Percentiles rank a stretch among this genome's conserved stretches.
Evolutionary conservation across 2,329 filamentous ascomycete genomes (phyloP).

Genomic region (Purpureocillium lavendulum): DNA sequence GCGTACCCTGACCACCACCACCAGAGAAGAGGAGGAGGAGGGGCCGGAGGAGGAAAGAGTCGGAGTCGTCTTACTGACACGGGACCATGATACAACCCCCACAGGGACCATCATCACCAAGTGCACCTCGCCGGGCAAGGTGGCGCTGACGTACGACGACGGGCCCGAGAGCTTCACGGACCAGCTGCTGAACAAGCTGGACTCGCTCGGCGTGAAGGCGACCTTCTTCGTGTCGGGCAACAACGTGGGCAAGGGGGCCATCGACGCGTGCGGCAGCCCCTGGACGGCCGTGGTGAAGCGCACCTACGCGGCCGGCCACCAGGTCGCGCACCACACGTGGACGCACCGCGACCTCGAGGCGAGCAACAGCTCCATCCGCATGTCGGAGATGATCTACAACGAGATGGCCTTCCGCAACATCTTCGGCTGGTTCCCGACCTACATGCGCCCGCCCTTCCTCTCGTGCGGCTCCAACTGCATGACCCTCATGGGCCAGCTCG

Average conservation of each 20-base stretch:
- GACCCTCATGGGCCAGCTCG: slow-evolving; percentile 26
- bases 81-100: no score
- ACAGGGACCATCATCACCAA: slow-evolving; percentile 18
- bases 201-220: slow-evolving; percentile 20
- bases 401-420: slow-evolving; percentile 35
- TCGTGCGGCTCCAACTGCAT: slow-evolving; percentile 31
- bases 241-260: slow-evolving; percentile 30
- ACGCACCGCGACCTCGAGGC: slow-evolving; percentile 31
- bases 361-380: slow-evolving; percentile 20
- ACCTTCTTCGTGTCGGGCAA: slow-evolving; percentile 36
- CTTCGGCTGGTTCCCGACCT: slow-evolving; percentile 31
- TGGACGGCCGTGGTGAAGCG: slow-evolving; percentile 30
- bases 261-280: slow-evolving; percentile 24
- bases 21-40: no score
- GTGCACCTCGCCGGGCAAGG: slow-evolving; percentile 23
- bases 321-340: slow-evolving; percentile 39
- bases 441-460: slow-evolving; percentile 37
- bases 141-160: slow-evolving; percentile 40
- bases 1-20: no score
- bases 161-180: slow-evolving; percentile 34
- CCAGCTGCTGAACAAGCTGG: slow-evolving; percentile 29
- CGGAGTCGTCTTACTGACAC: no score
- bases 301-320: slow-evolving; percentile 33
- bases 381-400: slow-evolving; percentile 32
- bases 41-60: no score